These are phyloP conservation scores for Microcyclospora tardicrescens DNA, from an alignment of 2,329 filamentous ascomycete genomes.

Conservation along the genomic window DNA sequence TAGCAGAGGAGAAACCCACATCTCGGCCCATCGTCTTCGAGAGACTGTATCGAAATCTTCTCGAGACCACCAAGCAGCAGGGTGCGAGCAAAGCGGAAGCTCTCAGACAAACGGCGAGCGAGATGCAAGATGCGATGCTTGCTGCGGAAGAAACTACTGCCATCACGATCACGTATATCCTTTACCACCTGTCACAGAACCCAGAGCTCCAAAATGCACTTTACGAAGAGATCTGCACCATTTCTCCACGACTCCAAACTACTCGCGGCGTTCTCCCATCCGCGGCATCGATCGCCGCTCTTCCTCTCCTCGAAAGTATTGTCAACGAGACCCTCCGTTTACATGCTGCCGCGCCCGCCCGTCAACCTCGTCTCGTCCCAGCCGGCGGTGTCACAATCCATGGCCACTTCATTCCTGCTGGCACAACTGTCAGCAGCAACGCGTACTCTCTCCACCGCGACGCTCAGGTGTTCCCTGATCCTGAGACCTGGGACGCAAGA, in stretches of 20 bases:
- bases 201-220: conserved; percentile 8
- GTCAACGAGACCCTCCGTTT: conserved; percentile 28
- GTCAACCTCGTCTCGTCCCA: conserved; percentile 25
- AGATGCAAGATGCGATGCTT: conserved; percentile 30
- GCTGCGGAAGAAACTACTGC: conserved; percentile 65
- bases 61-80: too few relatives aligned
- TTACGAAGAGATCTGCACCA: conserved; percentile 7
- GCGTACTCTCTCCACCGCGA: conserved; percentile 28
- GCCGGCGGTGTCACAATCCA: conserved; percentile 20
- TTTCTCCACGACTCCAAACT: conserved; percentile 1
- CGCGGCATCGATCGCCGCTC: conserved; percentile 9
- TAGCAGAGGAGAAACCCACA: too few relatives aligned
- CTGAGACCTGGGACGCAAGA: background rate
- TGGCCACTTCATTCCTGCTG: conserved; percentile 25
- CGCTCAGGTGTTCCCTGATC: conserved; percentile 9
- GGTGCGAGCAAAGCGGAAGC: too few relatives aligned
- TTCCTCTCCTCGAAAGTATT: conserved; percentile 23
- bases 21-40: too few relatives aligned
- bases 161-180: conserved; percentile 48
- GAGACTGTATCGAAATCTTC: too few relatives aligned
- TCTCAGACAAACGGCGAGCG: too few relatives aligned
- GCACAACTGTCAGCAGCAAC: conserved; percentile 25
- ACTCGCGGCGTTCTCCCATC: background rate
- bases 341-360: conserved; percentile 24
- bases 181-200: conserved; percentile 33